Conservation (phyloP, 2,329 filamentous ascomycete genomes). For the Penicillium sp. region DNA sequence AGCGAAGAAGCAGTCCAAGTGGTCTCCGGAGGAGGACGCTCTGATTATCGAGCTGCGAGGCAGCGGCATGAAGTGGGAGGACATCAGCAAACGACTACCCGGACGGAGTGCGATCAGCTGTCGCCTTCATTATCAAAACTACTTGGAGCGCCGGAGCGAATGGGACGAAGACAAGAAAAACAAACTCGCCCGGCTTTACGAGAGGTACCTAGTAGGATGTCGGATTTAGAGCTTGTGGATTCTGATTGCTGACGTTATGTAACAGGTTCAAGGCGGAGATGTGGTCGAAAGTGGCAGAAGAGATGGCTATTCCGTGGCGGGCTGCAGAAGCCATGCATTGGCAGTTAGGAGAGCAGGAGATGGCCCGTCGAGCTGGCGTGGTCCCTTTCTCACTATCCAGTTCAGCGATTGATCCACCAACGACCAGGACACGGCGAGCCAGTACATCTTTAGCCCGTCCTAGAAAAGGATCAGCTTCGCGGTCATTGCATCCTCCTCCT, state of each 20-base stretch:
- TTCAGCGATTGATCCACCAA: constrained; percentile 57
- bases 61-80: constrained; percentile 97
- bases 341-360: constrained; percentile 91
- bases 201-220: constrained; percentile 67
- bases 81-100: constrained; percentile 89
- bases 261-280: constrained; percentile 93
- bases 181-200: constrained; percentile 91
- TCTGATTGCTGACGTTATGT: constrained; percentile 18
- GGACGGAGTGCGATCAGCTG: constrained; percentile 94
- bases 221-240: not conserved
- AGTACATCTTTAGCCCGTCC: constrained; percentile 46
- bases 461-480: constrained; percentile 45
- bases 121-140: constrained; percentile 95
- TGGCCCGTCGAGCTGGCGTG: constrained; percentile 89
- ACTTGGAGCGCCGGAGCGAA: constrained; percentile 87
- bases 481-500: constrained; percentile 38
- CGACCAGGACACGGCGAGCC: constrained; percentile 41
- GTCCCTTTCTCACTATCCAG: constrained; percentile 77
- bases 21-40: constrained; percentile 92
- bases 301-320: constrained; percentile 94
- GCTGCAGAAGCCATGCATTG: constrained; percentile 98
- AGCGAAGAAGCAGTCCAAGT: constrained; percentile 95
- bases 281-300: constrained; percentile 95
- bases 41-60: constrained; percentile 90
- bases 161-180: constrained; percentile 99